Conservation (phyloP, 139 green algal genomes). For the Micractinium conductrix region DNA sequence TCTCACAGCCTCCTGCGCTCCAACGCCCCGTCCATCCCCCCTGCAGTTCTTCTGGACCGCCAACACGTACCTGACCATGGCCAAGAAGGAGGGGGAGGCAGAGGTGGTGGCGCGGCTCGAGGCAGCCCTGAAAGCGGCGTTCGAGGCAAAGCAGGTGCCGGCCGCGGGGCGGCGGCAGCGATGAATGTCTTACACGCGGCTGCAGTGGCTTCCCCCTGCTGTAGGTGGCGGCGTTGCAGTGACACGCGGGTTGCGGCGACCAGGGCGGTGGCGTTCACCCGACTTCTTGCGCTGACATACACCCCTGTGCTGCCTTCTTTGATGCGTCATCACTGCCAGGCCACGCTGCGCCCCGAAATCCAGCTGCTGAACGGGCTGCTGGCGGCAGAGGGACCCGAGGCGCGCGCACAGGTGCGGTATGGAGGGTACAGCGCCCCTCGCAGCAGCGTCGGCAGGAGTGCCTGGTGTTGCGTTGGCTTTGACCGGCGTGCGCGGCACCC, state of each 20-base stretch:
- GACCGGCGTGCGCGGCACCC: not conserved
- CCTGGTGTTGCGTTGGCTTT: not conserved
- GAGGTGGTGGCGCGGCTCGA: constrained; percentile 57
- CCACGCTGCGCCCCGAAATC: constrained; percentile 72
- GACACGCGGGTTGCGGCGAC: no score
- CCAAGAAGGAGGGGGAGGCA: constrained; percentile 60
- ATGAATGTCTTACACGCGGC: no score
- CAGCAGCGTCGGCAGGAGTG: not conserved
- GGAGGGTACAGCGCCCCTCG: not conserved
- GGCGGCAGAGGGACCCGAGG: constrained; percentile 5
- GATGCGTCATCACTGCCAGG: no score
- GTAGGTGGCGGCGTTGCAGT: no score
- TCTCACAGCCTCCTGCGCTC: no score
- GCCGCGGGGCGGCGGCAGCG: not conserved
- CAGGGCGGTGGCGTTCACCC: no score
- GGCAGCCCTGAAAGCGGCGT: constrained; percentile 46
- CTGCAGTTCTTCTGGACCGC: constrained; percentile 2
- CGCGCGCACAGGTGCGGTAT: constrained; percentile 14
- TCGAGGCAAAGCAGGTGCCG: constrained; percentile 66
- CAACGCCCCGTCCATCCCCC: not conserved
- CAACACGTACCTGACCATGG: constrained; percentile 23
- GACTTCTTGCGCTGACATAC: not conserved
- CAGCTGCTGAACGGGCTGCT: constrained; percentile 54
- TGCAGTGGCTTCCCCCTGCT: no score
- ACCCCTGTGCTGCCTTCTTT: not conserved